Base-by-base conservation (phyloP, 345 rosid species). In the Ceriops zippeliana region DNA sequence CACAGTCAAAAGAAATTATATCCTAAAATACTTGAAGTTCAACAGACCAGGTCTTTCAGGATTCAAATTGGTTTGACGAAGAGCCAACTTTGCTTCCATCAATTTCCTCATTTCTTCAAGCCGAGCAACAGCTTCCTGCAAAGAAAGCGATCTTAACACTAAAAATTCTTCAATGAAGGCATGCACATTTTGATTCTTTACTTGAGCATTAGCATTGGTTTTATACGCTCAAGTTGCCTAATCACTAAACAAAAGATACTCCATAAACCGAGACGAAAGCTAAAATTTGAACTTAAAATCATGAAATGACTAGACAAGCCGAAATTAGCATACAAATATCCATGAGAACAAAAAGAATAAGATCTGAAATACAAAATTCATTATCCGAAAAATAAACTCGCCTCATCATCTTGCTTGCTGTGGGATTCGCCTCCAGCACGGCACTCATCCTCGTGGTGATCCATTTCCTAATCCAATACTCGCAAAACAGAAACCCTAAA, bases 31-130 rank as follows among this genome's bases (percentile, higher is more conserved):
- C 31, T 19, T 17, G 59, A 24, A 69, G 46, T 19, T 10, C 52
- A 20, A 82, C 90, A 27, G 71, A 95, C 99, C 99, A 73, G 98
- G 98, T 65, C 98, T 81, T 76, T 90, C 92, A 34, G 99, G 98
- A 80, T 88, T 90, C 84, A 96, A 82, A 60, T 96, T 96, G 73
- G 77, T 86, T 52, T 85, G 97, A 71, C 99, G 99, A 83, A 96
- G 99, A 73, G 87, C 77, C 81, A 84, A 47, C 78, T 92, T 96
- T 19, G 90, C 88, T 75, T 92, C 98, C 20, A 86, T 70, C 6
- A 89, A 84, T 78, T 89, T 92, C 88, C 83, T 92, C 35, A 89
- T 82, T 79, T 96, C 99, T 70, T 90, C 98, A 49, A 85, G 87
- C 42, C 97, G 98, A 75, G 92, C 93, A 76, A 73, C 83, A 65